Base-by-base conservation (phyloP, 192 early-diverging fungal species). In the Coemansia sp. region DNA sequence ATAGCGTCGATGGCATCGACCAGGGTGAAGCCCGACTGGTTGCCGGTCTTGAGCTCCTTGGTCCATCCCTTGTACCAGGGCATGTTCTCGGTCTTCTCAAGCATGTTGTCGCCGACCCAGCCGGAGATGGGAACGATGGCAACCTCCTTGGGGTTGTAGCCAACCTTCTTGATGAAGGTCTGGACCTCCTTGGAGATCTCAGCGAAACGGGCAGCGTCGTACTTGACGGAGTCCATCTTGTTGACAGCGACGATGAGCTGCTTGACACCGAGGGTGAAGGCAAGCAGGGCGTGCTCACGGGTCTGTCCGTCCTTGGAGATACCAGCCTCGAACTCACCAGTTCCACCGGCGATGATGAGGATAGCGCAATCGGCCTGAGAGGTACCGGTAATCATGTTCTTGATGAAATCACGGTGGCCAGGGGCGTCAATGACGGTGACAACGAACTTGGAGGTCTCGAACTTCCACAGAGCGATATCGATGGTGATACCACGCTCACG, bases 401-500 rank as follows among this genome's bases (percentile, higher is more conserved):
- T 97, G 89, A 99, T 98, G 92, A 99, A 99, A 89, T 99, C 97
- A 85, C 97, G 91, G 91, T 99, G 97, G 63, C 97, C 97, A 55
- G 97, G 97, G 82, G 97, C 95, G 84, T 99, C 95, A 84, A 99
- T 97, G 87, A 99, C 92, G 87, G 95, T 99, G 78, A 96, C 93
- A 85, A 94, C 87, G 88, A 89, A 95, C 88, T 96, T 94, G 85
- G 92, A 90, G 65, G 97, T 97, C 84, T 95, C 94, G 86, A 94
- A 91, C 88, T 96, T 94, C 94, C 93, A 94, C 70, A 95, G 88
- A 84, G 97, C 94, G 82, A 95, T 96, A 79, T 95, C 97, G 73
- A 98, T 98, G 86, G 97, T 99, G 81, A 99, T 95, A 94, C 97
- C 97, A 91, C 97, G 95, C 86, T 95, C 95, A 88, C 97, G 95